Evolutionary conservation across 2,329 filamentous ascomycete species (phyloP).

Genomic region (Colletotrichum lupini): DNA sequence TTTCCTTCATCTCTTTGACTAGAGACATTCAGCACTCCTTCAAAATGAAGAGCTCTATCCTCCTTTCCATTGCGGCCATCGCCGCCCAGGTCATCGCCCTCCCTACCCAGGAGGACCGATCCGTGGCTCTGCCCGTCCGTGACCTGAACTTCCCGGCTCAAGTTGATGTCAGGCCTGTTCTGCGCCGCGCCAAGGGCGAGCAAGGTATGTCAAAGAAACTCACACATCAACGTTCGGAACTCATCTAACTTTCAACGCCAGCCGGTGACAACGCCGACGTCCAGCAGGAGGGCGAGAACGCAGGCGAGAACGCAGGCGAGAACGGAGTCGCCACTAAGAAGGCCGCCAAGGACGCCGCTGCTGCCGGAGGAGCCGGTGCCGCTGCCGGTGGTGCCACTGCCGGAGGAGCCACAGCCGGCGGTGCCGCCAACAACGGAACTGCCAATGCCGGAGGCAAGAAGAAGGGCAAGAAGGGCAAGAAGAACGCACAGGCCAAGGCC

Average conservation of each 20-base stretch:
- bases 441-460: conserved; percentile 7
- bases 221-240: no score
- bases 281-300: background rate
- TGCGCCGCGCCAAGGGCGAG: conserved; percentile 22
- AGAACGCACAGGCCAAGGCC: conserved; percentile 1
- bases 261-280: background rate
- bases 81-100: conserved; percentile 35
- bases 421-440: conserved; percentile 16
- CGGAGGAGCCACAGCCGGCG: background rate
- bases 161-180: conserved; percentile 10
- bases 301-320: background rate
- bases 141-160: conserved; percentile 10
- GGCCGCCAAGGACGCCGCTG: background rate
- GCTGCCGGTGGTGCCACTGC: background rate
- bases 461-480: background rate
- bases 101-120: conserved; percentile 21
- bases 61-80: conserved; percentile 33
- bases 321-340: background rate
- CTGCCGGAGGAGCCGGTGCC: background rate
- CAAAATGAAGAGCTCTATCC: conserved; percentile 35
- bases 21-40: conserved; percentile 1
- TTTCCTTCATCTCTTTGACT: background rate
- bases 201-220: background rate
- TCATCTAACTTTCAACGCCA: background rate
- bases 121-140: conserved; percentile 16